Base-by-base conservation (phyloP, 2,329 filamentous ascomycete genomes). In the Pseudogymnoascus sp. region DNA sequence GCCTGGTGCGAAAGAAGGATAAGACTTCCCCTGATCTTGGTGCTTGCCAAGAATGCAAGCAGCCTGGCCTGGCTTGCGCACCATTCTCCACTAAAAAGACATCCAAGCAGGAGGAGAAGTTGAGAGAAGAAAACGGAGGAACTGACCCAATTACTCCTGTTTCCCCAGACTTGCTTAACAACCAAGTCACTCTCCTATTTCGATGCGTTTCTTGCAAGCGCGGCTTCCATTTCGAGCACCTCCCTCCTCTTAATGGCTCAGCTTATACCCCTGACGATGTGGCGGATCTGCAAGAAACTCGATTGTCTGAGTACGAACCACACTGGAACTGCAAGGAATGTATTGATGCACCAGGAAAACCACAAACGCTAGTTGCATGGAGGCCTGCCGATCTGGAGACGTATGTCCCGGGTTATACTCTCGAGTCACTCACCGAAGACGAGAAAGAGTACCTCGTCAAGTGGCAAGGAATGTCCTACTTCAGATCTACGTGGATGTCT, bases 371-470 rank as follows among this genome's bases (percentile, higher is more conserved):
- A 5, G 85, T 97, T 59, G 91, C 92, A 12, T 99, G 94, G 94
- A 84, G 92, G 61, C 90, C 90, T 0, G 71, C 77, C 0, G 76
- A 88, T 65, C 74, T 80, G 21, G 76, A 82, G 10, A 74, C 73
- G 1, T 85, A 86, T 65, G 71, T 74, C 12, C 69, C 77, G 3
- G 82, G 79, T 1, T 75, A 79, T 58, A 74, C 76, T 1, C 77
- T 79, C 55, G 74, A 82, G 26, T 74, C 81, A 59, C 74, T 89
- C n/a, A 72, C 74, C 9, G 87, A 94, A 68, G 87, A 90, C 59
- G 79, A 88, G n/a, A 92, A 92, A 65, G 90, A 96, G 66, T 99
- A 97, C 68, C 80, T 99, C 2, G 75, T 99, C 66, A 96, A 94
- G 70, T 97, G 92, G 90, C 84, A 88, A 45, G 77, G 79, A 0